Percentiles rank a stretch among this genome's conserved stretches.
Evolutionary conservation across 495 filamentous ascomycete genomes (phyloP).

Genomic region (Lasiosphaeris hirsuta): DNA sequence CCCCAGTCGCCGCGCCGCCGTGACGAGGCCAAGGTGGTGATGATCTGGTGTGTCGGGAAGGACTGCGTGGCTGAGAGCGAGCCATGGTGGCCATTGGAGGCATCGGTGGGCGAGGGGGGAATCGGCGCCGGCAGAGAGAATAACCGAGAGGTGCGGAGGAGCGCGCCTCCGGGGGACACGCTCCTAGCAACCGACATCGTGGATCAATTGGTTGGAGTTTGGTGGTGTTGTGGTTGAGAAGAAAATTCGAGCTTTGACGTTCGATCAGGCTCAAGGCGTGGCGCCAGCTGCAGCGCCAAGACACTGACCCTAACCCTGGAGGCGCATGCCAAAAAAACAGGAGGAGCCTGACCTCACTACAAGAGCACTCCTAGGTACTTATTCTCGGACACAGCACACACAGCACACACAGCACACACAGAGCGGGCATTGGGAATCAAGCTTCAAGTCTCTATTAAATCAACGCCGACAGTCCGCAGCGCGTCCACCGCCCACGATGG

Average conservation of each 20-base stretch:
- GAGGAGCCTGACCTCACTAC: too few species aligned
- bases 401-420: too few species aligned
- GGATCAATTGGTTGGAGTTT: constrained; percentile 9
- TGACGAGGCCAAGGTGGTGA: constrained; percentile 77
- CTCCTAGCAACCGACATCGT: constrained; percentile 29
- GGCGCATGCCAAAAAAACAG: neutral
- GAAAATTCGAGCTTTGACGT: constrained; percentile 22
- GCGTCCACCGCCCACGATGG: constrained; percentile 85
- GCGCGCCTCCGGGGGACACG: constrained; percentile 57
- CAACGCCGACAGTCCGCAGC: constrained; percentile 77
- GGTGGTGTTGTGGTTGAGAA: neutral
- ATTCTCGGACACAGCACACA: too few species aligned
- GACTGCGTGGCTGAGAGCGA: constrained; percentile 68
- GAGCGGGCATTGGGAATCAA: too few species aligned
- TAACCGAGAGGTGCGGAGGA: constrained; percentile 58
- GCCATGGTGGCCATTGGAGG: constrained; percentile 36
- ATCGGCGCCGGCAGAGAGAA: constrained; percentile 55
- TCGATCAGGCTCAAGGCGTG: too few species aligned
- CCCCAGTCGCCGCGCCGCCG: constrained; percentile 86
- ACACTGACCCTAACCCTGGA: constrained; percentile 20
- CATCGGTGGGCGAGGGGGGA: constrained; percentile 35
- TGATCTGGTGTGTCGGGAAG: constrained; percentile 79
- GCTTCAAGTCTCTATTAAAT: constrained; percentile 49
- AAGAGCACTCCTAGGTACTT: too few species aligned
- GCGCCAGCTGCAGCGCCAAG: constrained; percentile 4